Conservation (phyloP, 129 eudicot genomes). For the Dittrichia graveolens region DNA sequence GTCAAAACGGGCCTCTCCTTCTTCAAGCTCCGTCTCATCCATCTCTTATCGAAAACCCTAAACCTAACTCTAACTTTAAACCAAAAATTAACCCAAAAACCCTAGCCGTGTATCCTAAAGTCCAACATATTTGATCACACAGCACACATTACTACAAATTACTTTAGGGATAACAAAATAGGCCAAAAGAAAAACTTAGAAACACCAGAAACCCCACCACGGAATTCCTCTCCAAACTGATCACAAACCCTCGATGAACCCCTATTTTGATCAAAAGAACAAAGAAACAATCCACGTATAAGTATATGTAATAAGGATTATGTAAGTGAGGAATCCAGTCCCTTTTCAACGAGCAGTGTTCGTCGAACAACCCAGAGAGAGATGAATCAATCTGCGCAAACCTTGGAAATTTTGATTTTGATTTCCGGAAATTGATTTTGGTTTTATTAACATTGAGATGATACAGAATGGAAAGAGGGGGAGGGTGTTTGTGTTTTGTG, state of each 20-base stretch:
- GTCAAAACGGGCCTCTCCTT: slow-evolving; percentile 72
- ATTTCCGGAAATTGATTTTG: slow-evolving; percentile 28
- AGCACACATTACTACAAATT: slow-evolving; percentile 34
- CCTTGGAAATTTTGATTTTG: slow-evolving; percentile 21
- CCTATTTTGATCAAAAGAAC: slow-evolving; percentile 39
- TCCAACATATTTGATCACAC: slow-evolving; percentile 57
- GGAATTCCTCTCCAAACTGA: slow-evolving; percentile 35
- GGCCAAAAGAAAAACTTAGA: slow-evolving; percentile 32
- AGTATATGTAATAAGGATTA: slow-evolving; percentile 10
- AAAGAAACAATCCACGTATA: slow-evolving; percentile 19
- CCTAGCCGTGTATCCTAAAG: slow-evolving; percentile 61
- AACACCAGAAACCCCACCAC: slow-evolving; percentile 46
- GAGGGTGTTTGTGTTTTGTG: slow-evolving; percentile 35
- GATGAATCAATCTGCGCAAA: slow-evolving; percentile 25
- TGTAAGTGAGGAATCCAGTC: slow-evolving; percentile 19
- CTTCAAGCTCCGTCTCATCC: slow-evolving; percentile 69
- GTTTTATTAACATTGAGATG: slow-evolving; percentile 22
- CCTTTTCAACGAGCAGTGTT: slow-evolving; percentile 9
- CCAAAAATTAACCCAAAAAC: slow-evolving; percentile 37
- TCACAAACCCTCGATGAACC: slow-evolving; percentile 48
- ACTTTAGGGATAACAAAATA: slow-evolving; percentile 25
- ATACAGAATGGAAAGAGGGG: slow-evolving; percentile 12
- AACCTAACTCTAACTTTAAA: slow-evolving; percentile 39
- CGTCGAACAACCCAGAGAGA: slow-evolving; percentile 11
- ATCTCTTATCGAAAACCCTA: slow-evolving; percentile 33